Percentiles rank a stretch among this genome's conserved stretches.
Conservation (phyloP, 768 basidiomycete species). For the Russula dissimulans region DNA sequence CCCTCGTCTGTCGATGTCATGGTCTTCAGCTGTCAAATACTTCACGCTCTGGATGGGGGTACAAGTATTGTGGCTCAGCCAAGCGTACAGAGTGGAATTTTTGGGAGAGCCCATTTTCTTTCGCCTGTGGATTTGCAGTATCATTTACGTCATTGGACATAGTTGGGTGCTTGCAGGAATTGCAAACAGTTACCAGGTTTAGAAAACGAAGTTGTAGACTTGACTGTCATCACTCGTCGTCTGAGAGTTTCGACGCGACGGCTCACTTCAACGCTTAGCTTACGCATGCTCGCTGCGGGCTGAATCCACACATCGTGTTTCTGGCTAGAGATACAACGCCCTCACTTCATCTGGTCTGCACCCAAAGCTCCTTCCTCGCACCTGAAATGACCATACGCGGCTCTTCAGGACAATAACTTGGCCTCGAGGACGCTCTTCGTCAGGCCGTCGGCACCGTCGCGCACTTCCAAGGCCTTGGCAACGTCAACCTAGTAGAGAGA, state of each 20-base stretch:
- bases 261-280: not conserved
- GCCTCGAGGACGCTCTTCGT: constrained; percentile 65
- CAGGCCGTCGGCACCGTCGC: constrained; percentile 73
- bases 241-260: not conserved
- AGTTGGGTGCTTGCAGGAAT: constrained; percentile 68
- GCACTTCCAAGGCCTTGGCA: constrained; percentile 70
- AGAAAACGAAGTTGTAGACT: not conserved
- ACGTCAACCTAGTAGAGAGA: constrained; percentile 51
- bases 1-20: constrained; percentile 50
- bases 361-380: not conserved
- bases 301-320: not conserved
- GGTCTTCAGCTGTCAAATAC: constrained; percentile 32
- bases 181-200: constrained; percentile 37
- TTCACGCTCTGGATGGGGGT: constrained; percentile 59
- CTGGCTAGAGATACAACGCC: not conserved
- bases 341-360: not conserved
- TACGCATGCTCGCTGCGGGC: not conserved
- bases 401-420: constrained; percentile 33
- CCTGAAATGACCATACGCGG: not conserved
- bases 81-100: constrained; percentile 89
- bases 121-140: constrained; percentile 67
- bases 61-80: constrained; percentile 85
- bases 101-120: constrained; percentile 65
- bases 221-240: not conserved
- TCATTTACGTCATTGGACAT: constrained; percentile 68